Evolutionary conservation across 352 stramenopile species (phyloP), one percentile per base, ranked within the genome.

Genomic region (Phytophthora multivora): DNA sequence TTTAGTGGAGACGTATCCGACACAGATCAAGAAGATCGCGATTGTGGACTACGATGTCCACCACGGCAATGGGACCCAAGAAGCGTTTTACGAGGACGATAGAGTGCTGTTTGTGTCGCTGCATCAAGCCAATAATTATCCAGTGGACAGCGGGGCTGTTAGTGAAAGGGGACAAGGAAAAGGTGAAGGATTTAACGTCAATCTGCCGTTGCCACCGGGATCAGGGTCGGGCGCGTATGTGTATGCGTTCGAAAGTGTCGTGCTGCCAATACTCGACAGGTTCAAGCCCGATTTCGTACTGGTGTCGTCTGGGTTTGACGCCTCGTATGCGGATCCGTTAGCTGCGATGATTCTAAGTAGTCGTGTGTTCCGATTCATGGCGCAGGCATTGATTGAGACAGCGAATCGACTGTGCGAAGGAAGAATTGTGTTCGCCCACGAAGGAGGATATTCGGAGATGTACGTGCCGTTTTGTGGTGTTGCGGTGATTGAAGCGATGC

Each of bases 21-120:
- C 86, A 15, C 60, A 79, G 19, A 87, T 98, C 56, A 79, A 86
- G 57, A 83, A 85, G 33, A 85, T 98, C 58, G 95, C 95, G 10
- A 97, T 99, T 68, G 91, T 99, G 30, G 95, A 99, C 75, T 97
- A 92, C 49, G 94, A 98, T 79, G 91, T 97, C 10, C 95, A 99
- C 71, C 96, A 99, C 71, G 97, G 97, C 15, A 99, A 99, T 73
- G 97, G 96, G 38, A 98, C 94, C 5, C 89, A 99, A 76, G 84
- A 97, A 53, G 85, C 87, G 25, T 94, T 98, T 48, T 84, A 89
- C 21, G 82, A 92, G 12, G 80, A 96, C 48, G 53, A 88, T 31
- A 60, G 66, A 8, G 77, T 90, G 33, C 69, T 97, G 28, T 91
- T 92, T 58, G 69, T 92, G 7, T 95, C 86, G 16, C 56, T 93